phyloP scores from a whole-genome alignment of 192 early-diverging fungal species.

The Mortierella alpina region DNA sequence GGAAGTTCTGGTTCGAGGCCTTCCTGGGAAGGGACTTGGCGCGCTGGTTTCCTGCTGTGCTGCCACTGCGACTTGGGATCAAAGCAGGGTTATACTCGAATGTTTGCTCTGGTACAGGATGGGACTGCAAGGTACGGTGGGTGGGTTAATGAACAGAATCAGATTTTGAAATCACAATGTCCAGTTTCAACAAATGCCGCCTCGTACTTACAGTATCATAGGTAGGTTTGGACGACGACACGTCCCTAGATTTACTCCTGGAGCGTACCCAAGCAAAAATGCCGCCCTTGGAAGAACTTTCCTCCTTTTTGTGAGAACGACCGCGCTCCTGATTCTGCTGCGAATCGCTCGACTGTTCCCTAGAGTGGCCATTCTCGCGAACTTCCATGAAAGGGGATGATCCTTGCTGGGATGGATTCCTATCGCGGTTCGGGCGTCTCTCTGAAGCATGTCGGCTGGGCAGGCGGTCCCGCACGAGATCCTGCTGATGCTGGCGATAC shows the following conservation, averaged over 20 bases:
- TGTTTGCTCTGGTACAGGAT: conserved; percentile 14
- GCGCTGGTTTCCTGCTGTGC: conserved; percentile 28
- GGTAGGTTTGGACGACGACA: conserved; percentile 18
- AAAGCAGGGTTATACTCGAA: conserved; percentile 45
- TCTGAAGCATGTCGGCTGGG: conserved; percentile 41
- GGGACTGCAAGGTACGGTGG: not conserved
- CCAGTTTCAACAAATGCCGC: not conserved
- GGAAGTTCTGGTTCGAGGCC: conserved; percentile 43
- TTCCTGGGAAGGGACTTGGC: conserved; percentile 48
- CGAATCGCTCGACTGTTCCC: conserved; percentile 11
- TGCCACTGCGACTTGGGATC: conserved; percentile 39
- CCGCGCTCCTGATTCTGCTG: conserved; percentile 26
- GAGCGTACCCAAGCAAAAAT: conserved; percentile 35
- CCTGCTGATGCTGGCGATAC: conserved; percentile 41
- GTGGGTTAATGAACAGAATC: no score
- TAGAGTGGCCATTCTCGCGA: not conserved
- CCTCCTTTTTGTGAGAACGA: conserved; percentile 20
- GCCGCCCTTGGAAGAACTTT: conserved; percentile 29
- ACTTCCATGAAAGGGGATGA: not conserved
- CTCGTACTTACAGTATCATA: conserved; percentile 26
- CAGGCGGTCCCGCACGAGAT: not conserved
- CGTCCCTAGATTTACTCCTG: conserved; percentile 45
- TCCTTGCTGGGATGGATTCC: conserved; percentile 9
- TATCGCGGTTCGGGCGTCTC: conserved; percentile 19
- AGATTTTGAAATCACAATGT: not conserved